Evolutionary conservation across 331 rosid species (phyloP).

Genomic region (Quercus tomentella): DNA sequence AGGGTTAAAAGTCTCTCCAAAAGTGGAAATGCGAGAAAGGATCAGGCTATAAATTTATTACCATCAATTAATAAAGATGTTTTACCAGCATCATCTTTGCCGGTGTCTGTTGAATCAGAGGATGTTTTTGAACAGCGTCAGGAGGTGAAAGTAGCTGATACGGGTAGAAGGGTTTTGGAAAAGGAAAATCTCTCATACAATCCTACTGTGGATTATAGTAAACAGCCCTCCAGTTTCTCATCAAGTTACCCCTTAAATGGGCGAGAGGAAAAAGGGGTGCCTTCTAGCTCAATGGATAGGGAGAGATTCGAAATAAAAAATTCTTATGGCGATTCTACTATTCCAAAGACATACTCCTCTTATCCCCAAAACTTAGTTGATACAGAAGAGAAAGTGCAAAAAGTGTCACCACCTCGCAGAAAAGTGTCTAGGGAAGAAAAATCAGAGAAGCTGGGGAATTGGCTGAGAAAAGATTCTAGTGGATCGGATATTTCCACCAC

Average conservation of each 20-base stretch:
- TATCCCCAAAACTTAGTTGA: slow-evolving; percentile 55
- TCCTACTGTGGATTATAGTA: slow-evolving; percentile 60
- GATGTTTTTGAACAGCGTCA: slow-evolving; percentile 55
- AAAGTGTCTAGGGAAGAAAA: slow-evolving; percentile 74
- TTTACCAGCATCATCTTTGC: slow-evolving; percentile 46
- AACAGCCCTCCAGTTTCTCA: slow-evolving; percentile 44
- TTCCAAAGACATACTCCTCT: slow-evolving; percentile 46
- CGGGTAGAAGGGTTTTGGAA: slow-evolving; percentile 49
- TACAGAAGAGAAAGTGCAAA: slow-evolving; percentile 66
- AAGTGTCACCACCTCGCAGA: slow-evolving; percentile 85
- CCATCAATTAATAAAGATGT: slow-evolving; percentile 55
- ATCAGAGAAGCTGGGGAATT: slow-evolving; percentile 60
- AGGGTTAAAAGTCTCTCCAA: slow-evolving; percentile 96
- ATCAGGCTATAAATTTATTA: slow-evolving; percentile 52
- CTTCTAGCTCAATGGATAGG: slow-evolving; percentile 45
- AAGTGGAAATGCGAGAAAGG: slow-evolving; percentile 84
- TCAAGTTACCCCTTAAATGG: slow-evolving; percentile 41
- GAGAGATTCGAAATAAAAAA: slow-evolving; percentile 61
- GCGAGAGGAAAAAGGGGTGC: slow-evolving; percentile 53
- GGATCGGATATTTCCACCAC: slow-evolving; percentile 50
- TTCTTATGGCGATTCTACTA: slow-evolving; percentile 40
- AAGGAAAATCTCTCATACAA: slow-evolving; percentile 54
- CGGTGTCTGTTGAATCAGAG: slow-evolving; percentile 44
- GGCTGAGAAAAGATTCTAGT: slow-evolving; percentile 51
- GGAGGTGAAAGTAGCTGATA: slow-evolving; percentile 60